These are phyloP conservation scores for Phytophthora megakarya DNA, from an alignment of 352 stramenopile genomes.

Conservation along the genomic window DNA sequence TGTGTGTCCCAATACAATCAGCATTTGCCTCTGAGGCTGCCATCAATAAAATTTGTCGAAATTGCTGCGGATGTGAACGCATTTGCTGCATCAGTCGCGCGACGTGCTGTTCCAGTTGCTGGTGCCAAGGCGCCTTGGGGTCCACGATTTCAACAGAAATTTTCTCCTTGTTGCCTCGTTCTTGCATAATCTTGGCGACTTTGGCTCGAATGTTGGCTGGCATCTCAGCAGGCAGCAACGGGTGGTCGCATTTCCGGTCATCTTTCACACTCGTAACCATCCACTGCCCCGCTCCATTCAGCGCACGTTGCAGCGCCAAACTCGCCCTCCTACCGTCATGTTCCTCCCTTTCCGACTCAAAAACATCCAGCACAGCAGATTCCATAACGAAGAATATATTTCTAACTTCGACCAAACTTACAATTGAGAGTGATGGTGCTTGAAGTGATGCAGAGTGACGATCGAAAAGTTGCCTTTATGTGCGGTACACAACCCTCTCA, in stretches of 20 bases:
- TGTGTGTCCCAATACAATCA: constrained; percentile 12
- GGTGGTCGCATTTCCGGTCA: constrained; percentile 36
- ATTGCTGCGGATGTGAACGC: constrained; percentile 36
- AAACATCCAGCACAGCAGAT: constrained; percentile 4
- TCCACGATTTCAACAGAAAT: constrained; percentile 10
- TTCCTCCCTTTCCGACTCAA: constrained; percentile 8
- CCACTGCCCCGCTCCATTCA: constrained; percentile 18
- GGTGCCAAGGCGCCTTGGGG: constrained; percentile 40
- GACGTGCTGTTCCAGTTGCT: constrained; percentile 52
- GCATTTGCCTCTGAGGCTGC: constrained; percentile 26
- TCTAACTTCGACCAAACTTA: not conserved
- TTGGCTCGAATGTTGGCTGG: constrained; percentile 27
- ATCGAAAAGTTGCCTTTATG: constrained; percentile 27
- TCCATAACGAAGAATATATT: constrained; percentile 12
- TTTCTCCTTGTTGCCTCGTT: constrained; percentile 21
- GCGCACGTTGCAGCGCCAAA: constrained; percentile 25
- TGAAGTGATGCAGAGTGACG: constrained; percentile 21
- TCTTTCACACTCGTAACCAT: constrained; percentile 27
- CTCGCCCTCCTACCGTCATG: constrained; percentile 16
- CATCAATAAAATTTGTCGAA: constrained; percentile 43
- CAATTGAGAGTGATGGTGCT: constrained; percentile 1
- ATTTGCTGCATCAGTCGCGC: constrained; percentile 52
- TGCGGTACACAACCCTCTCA: constrained; percentile 8
- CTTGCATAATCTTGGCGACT: constrained; percentile 29
- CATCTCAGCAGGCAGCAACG: constrained; percentile 26